Base-by-base conservation (phyloP, 1,284 basidiomycete genomes). In the Neolentinus lepideus region DNA sequence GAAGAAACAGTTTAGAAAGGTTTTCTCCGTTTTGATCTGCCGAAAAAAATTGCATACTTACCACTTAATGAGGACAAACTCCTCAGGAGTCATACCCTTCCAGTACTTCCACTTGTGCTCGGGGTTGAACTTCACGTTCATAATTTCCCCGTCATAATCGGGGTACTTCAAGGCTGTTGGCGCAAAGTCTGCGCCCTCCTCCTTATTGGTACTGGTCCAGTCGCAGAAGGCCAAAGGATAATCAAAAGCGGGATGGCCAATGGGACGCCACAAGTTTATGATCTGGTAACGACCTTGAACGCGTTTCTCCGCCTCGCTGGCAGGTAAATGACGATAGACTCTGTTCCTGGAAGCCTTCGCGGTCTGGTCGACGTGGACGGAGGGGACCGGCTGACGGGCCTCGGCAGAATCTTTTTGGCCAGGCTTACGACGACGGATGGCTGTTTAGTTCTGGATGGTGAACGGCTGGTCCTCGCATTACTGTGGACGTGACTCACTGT, bases 311-410 rank as follows among this genome's bases (percentile, higher is more conserved):
- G 1, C 81, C 79, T 6, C 65, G 68, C 14, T n/a, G n/a, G 73
- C 73, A 0, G 80, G 77, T 25, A 80, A 71, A 59, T 84, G 81
- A 11, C 76, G 72, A 57, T 76, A 74, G 2, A 85, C 81, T 21
- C 82, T 70, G 22, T 76, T 67, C 12, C 77, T 69, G 2, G 81
- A 75, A 9, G 68, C 61, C 43, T 70, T 72, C n/a, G n/a, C n/a
- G 0, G 83, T 82, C 66, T 85, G 83, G 64, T 85, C 84, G 55
- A 83, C 76, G 61, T 85, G 83, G 0, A 77, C 77, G 38, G 61
- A 63, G 51, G 63, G 54, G 24, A 80, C 80, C 0, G 80, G 81
- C 64, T 79, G 78, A 22, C 80, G 75, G 31, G 66, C 78, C 50
- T 75, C 57, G 0, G 76, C 71, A 22, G 67, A 62, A 53, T 75